phyloP scores from a whole-genome alignment of 2,329 filamentous ascomycete genomes.

The Fusarium subglutinans region DNA sequence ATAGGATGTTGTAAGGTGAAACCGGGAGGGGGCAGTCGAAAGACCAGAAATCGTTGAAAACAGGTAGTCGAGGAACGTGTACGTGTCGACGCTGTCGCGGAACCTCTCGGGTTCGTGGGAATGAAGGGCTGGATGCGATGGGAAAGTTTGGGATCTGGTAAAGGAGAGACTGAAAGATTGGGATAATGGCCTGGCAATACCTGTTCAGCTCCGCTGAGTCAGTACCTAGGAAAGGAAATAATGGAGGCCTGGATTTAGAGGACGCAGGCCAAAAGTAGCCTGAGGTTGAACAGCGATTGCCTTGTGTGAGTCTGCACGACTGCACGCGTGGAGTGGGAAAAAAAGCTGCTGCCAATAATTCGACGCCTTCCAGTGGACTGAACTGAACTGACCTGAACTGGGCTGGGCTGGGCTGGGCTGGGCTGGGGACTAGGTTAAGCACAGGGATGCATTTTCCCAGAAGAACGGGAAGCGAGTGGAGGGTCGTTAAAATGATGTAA shows the following conservation, averaged over 20 bases:
- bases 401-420: neutral
- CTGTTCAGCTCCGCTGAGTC: neutral
- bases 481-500: slow-evolving; percentile 42
- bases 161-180: neutral
- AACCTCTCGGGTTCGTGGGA: slow-evolving; percentile 10
- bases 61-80: slow-evolving; percentile 15
- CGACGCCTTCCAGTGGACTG: slow-evolving; percentile 6
- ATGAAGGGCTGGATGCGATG: neutral
- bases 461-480: slow-evolving; percentile 29
- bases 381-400: neutral
- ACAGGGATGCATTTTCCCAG: slow-evolving; percentile 34
- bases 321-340: slow-evolving; percentile 23
- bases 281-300: slow-evolving; percentile 31
- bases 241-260: slow-evolving; percentile 3
- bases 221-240: slow-evolving; percentile 7
- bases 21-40: neutral
- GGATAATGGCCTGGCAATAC: neutral
- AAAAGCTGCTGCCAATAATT: slow-evolving; percentile 34
- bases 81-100: slow-evolving; percentile 34
- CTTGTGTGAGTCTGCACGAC: slow-evolving; percentile 15
- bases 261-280: neutral
- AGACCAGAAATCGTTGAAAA: neutral
- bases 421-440: slow-evolving; percentile 14
- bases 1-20: slow-evolving; percentile 3
- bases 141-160: neutral